Percentiles rank a stretch among this genome's conserved stretches.
These are phyloP conservation scores for Protomyces lactucae-debilis DNA, from an alignment of 1,139 yeast genomes.

Conservation along the genomic window DNA sequence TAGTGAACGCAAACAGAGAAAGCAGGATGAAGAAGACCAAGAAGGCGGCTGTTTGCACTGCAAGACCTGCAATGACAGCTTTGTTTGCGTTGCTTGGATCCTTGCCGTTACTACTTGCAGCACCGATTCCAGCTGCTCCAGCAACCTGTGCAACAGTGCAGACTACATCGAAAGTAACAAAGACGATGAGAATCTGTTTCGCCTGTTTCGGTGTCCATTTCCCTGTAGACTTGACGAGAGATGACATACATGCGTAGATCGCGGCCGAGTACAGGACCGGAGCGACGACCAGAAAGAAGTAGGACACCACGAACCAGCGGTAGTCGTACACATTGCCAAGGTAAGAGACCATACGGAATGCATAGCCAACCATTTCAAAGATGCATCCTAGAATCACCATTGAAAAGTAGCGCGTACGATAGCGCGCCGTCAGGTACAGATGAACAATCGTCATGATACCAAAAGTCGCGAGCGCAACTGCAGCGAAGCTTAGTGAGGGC, in stretches of 20 bases:
- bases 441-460: not conserved
- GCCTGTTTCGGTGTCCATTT: not conserved
- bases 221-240: not conserved
- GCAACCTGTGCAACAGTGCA: not conserved
- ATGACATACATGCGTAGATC: not conserved
- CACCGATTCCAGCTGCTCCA: not conserved
- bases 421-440: not conserved
- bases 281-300: conserved; percentile 1
- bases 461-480: conserved; percentile 2
- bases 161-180: conserved; percentile 1
- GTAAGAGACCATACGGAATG: conserved; percentile 1
- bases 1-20: not conserved
- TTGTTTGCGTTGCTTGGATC: not conserved
- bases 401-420: not conserved
- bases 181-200: not conserved
- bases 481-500: not conserved
- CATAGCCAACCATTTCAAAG: conserved; percentile 1
- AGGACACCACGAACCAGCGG: conserved; percentile 4
- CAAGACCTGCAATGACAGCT: not conserved
- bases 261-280: conserved; percentile 7
- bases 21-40: not conserved
- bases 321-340: not conserved
- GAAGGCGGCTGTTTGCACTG: not conserved
- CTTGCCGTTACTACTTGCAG: not conserved
- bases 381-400: conserved; percentile 1